Conservation (phyloP, 345 rosid genomes). For the Luvunga scandens region DNA sequence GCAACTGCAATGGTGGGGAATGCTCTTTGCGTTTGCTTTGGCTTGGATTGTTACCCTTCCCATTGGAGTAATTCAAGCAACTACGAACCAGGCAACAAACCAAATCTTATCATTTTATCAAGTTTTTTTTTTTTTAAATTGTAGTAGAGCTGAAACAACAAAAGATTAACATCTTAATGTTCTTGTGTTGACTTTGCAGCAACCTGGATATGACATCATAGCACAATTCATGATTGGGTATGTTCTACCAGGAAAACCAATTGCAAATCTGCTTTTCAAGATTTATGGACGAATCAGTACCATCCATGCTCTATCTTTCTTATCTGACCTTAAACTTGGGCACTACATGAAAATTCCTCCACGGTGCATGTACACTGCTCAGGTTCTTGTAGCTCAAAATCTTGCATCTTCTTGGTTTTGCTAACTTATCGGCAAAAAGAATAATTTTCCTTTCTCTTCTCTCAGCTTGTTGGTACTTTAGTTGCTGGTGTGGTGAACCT, state of each 20-base stretch:
- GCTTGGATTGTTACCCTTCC: constrained; percentile 96
- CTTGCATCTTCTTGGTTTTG: not conserved
- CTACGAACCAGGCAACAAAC: constrained; percentile 82
- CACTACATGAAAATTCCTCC: constrained; percentile 99
- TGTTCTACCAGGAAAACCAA: constrained; percentile 84
- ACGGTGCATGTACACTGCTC: constrained; percentile 92
- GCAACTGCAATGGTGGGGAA: constrained; percentile 95
- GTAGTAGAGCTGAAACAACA: not conserved
- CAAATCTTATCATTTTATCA: not conserved
- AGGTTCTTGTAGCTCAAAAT: constrained; percentile 40
- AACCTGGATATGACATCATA: constrained; percentile 98
- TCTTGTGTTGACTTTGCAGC: constrained; percentile 50
- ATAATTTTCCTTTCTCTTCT: not conserved
- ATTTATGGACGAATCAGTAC: constrained; percentile 96
- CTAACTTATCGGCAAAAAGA: not conserved
- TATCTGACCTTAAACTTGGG: constrained; percentile 97
- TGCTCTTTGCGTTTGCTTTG: constrained; percentile 84
- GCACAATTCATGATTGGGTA: constrained; percentile 98
- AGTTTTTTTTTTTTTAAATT: not conserved
- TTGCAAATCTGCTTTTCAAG: constrained; percentile 93
- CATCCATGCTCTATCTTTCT: constrained; percentile 91
- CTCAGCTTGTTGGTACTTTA: constrained; percentile 78
- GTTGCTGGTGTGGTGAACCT: constrained; percentile 78
- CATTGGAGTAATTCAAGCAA: constrained; percentile 97
- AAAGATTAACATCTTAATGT: not conserved